Percentiles rank a stretch among this genome's conserved stretches.
Conservation (phyloP, 176 grass and related monocot genomes). For the Miscanthus lutarioriparius region DNA sequence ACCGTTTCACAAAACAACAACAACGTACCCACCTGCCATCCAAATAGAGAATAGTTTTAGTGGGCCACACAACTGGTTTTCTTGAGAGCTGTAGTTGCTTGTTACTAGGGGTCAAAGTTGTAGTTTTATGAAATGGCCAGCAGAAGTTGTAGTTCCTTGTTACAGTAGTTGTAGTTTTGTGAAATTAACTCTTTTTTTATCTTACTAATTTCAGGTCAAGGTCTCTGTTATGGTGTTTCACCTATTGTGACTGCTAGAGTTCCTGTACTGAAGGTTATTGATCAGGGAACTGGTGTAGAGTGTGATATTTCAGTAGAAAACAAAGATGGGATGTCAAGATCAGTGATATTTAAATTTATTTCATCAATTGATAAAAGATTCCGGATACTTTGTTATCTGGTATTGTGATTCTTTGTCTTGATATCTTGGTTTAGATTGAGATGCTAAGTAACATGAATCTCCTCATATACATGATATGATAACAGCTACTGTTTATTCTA, state of each 20-base stretch:
- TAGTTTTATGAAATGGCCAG: not conserved
- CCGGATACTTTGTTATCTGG: conserved; percentile 87
- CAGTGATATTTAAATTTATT: conserved; percentile 65
- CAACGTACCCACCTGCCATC: not conserved
- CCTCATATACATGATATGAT: conserved; percentile 12
- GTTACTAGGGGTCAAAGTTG: not conserved
- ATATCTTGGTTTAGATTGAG: conserved; percentile 19
- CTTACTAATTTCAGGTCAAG: conserved; percentile 50
- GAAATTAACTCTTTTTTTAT: not conserved
- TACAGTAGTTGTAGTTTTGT: not conserved
- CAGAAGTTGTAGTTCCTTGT: not conserved
- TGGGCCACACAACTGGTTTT: not conserved
- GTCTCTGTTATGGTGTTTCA: conserved; percentile 60
- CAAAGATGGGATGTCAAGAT: conserved; percentile 94
- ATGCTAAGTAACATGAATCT: conserved; percentile 16
- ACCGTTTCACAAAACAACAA: not conserved
- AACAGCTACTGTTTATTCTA: conserved; percentile 34
- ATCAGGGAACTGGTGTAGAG: conserved; percentile 66
- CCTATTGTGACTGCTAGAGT: conserved; percentile 74
- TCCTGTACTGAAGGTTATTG: conserved; percentile 83
- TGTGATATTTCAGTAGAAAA: conserved; percentile 97
- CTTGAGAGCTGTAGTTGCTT: not conserved
- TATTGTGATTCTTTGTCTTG: conserved; percentile 45
- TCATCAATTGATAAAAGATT: conserved; percentile 88
- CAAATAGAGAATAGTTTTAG: not conserved